These are phyloP conservation scores for Rutidosis leptorrhynchoides DNA, from an alignment of 129 eudicot genomes.

Conservation along the genomic window DNA sequence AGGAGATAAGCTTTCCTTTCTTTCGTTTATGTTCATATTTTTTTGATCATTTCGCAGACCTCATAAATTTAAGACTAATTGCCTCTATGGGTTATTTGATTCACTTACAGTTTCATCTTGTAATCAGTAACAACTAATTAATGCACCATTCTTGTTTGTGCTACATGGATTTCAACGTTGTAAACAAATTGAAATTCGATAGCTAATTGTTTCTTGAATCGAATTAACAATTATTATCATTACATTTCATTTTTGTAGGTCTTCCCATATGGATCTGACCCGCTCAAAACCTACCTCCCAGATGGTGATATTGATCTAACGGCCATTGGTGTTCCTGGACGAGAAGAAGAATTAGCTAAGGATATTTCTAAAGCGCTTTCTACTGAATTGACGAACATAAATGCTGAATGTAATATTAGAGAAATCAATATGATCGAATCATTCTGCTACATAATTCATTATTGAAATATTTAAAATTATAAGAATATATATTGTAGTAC, in stretches of 20 bases:
- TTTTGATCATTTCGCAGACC: too few relatives aligned
- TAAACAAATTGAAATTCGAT: background rate
- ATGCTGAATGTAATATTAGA: constrained; percentile 51
- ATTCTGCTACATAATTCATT: background rate
- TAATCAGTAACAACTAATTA: background rate
- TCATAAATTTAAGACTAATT: too few relatives aligned
- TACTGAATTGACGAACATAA: constrained; percentile 43
- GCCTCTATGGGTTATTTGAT: background rate
- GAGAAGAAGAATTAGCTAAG: constrained; percentile 40
- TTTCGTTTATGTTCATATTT: too few relatives aligned
- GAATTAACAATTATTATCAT: background rate
- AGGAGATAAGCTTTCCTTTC: too few relatives aligned
- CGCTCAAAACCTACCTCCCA: constrained; percentile 81
- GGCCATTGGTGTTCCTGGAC: constrained; percentile 33
- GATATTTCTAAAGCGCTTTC: constrained; percentile 45
- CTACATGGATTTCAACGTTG: background rate
- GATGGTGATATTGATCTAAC: constrained; percentile 93
- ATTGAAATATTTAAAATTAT: constrained; percentile 5
- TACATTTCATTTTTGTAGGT: constrained; percentile 40
- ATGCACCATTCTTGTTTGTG: background rate
- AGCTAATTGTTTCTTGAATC: background rate
- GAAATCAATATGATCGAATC: constrained; percentile 55
- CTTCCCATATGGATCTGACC: constrained; percentile 80
- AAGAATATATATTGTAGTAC: background rate
- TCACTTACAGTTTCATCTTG: background rate